Evolutionary conservation across 2,329 filamentous ascomycete species (phyloP), one percentile per base, ranked within the genome.

Genomic region (Neofusicoccum cordaticola): DNA sequence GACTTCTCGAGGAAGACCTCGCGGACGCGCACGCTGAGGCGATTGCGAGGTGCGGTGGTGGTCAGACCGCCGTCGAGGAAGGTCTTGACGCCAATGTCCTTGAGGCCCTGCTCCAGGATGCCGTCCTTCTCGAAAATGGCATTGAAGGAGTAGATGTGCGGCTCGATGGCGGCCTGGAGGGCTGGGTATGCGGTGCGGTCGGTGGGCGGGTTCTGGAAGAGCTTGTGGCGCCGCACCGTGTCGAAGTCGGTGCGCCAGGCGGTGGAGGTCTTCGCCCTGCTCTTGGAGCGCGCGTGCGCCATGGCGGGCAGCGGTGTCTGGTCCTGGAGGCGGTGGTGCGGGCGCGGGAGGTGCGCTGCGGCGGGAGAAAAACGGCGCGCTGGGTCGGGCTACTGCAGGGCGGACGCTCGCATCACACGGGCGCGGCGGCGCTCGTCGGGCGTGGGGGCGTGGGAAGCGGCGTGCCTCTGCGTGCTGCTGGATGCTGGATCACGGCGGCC

Each of bases 101-200:
- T 87, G 66, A 98, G 77, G 12, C 85, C 93, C 68, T 92, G 88
- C 57, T 90, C 86, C 62, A 99, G 77, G 61, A 90, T 82, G 62
- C 91, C 92, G 77, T 89, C 85, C 65, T 85, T 83, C 37, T 88
- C 86, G 75, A 97, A 96, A 53, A 98, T 84, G 61, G 88, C 88
- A 82, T 99, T 97, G 86, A 97, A 99, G 6, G 95, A 95, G 73
- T 97, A 89, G 71, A 98, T 90, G 78, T 99, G 95, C 57, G 95
- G 95, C 69, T 91, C 85, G 66, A 98, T 88, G n/a, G 94, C 91
- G 67, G 86, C 86, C 71, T 93, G 90, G 53, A 99, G 86, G 22
- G 90, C 86, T 13, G 95, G 95, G 74, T 96, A 98, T 66, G 94
- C 92, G 9, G 90, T 90, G 70, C 87, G 90, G 75, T 98, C 93